phyloP scores from a whole-genome alignment of 176 grass and related monocot genomes.

The Triticum timopheevii region DNA sequence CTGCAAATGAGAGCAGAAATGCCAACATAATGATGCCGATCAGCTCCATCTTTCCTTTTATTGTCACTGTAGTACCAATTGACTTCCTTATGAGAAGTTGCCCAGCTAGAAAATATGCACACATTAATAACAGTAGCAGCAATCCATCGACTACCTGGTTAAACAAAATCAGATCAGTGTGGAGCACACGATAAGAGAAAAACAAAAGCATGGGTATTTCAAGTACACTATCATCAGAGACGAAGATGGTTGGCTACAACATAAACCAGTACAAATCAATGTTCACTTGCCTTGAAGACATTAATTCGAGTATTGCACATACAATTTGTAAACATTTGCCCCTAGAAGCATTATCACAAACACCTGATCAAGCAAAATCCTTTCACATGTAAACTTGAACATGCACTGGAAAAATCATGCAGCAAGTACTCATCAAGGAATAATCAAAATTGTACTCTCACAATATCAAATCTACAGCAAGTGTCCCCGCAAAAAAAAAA shows the following conservation, averaged over 20 bases:
- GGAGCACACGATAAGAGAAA: not conserved
- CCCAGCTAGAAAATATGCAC: not conserved
- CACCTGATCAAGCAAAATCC: too few relatives aligned
- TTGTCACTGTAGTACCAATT: not conserved
- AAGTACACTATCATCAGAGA: not conserved
- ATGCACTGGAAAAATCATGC: too few relatives aligned
- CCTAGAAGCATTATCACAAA: too few relatives aligned
- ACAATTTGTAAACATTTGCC: too few relatives aligned
- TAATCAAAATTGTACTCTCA: too few relatives aligned
- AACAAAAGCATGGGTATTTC: not conserved
- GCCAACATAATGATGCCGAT: slow-evolving; percentile 38
- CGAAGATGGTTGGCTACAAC: not conserved
- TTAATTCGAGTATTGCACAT: not conserved
- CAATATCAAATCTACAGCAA: too few relatives aligned
- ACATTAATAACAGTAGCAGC: slow-evolving; percentile 2
- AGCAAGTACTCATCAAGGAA: too few relatives aligned
- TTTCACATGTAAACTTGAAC: too few relatives aligned
- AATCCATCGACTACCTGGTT: not conserved
- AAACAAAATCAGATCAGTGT: slow-evolving; percentile 8
- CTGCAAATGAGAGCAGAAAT: slow-evolving; percentile 36
- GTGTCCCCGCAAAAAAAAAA: too few relatives aligned
- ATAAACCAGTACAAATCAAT: not conserved
- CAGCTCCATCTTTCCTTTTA: slow-evolving; percentile 46
- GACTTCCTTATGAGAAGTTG: not conserved
- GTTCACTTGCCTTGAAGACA: too few relatives aligned